phyloP scores from a whole-genome alignment of 257 asterid species.

The Przewalskia tangutica region DNA sequence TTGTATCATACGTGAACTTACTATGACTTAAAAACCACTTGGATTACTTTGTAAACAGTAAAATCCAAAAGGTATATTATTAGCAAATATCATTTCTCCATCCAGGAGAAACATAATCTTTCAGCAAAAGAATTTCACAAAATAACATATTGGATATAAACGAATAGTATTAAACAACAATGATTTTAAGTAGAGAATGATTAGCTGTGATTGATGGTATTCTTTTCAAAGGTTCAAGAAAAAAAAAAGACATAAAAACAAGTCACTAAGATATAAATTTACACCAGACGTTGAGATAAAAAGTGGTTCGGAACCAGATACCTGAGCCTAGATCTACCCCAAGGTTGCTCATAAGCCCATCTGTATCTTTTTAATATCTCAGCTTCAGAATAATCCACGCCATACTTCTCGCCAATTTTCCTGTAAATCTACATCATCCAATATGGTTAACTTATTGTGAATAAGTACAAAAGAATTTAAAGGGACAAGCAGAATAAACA shows the following conservation, averaged over 20 bases:
- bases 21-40: background rate
- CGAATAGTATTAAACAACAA: background rate
- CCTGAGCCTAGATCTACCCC: slow-evolving; percentile 97
- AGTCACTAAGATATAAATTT: background rate
- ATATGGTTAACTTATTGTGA: background rate
- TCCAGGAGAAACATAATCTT: background rate
- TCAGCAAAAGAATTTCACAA: background rate
- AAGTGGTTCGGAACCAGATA: slow-evolving; percentile 11
- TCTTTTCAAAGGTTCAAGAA: background rate
- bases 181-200: background rate
- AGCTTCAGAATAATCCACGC: slow-evolving; percentile 73
- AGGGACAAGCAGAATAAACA: background rate
- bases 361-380: slow-evolving; percentile 83
- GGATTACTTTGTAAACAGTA: background rate
- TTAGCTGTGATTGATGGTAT: background rate
- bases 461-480: background rate
- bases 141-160: background rate
- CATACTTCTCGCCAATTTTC: slow-evolving; percentile 88
- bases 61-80: background rate
- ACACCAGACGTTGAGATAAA: background rate
- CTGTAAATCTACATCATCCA: slow-evolving; percentile 56
- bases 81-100: background rate
- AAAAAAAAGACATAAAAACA: background rate
- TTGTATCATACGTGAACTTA: background rate
- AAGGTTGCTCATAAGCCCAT: slow-evolving; percentile 92